These are phyloP conservation scores for Phytophthora foliorum DNA, from an alignment of 352 stramenopile genomes.

Conservation along the genomic window DNA sequence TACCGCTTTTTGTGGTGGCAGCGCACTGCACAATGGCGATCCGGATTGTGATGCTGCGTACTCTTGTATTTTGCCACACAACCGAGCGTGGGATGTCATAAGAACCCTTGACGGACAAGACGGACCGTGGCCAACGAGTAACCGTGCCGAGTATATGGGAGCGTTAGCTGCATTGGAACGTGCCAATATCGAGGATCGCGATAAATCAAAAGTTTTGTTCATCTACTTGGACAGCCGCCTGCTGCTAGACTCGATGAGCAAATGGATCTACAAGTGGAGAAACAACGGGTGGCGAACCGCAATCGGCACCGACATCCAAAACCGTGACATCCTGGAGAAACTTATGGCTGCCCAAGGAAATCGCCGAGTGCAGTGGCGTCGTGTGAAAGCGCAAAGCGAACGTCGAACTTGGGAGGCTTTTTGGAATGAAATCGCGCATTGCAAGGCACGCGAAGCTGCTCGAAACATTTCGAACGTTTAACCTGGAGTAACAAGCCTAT, in stretches of 20 bases:
- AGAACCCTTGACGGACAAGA: constrained; percentile 37
- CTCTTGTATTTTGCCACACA: constrained; percentile 74
- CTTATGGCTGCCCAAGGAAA: constrained; percentile 16
- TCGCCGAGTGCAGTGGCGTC: constrained; percentile 22
- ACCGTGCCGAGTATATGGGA: constrained; percentile 30
- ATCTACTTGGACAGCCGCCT: constrained; percentile 30
- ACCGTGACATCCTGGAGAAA: constrained; percentile 25
- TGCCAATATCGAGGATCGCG: constrained; percentile 24
- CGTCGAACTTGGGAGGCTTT: constrained; percentile 20
- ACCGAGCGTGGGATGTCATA: constrained; percentile 56
- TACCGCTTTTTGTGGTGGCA: constrained; percentile 57
- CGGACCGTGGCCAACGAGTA: constrained; percentile 13
- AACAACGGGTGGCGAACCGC: constrained; percentile 30
- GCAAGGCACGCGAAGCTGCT: background rate
- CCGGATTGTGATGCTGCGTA: constrained; percentile 56
- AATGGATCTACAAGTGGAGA: constrained; percentile 30
- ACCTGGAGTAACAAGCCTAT: background rate
- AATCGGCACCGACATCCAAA: constrained; percentile 15
- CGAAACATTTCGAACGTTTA: background rate
- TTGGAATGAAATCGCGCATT: constrained; percentile 27
- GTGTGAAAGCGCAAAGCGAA: constrained; percentile 13
- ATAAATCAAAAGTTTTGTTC: constrained; percentile 18
- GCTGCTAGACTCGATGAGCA: constrained; percentile 27
- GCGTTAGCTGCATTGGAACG: constrained; percentile 23
- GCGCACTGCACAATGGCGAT: constrained; percentile 56